Evolutionary conservation across 2,329 filamentous ascomycete species (phyloP).

Genomic region (Ophiostoma sp.): DNA sequence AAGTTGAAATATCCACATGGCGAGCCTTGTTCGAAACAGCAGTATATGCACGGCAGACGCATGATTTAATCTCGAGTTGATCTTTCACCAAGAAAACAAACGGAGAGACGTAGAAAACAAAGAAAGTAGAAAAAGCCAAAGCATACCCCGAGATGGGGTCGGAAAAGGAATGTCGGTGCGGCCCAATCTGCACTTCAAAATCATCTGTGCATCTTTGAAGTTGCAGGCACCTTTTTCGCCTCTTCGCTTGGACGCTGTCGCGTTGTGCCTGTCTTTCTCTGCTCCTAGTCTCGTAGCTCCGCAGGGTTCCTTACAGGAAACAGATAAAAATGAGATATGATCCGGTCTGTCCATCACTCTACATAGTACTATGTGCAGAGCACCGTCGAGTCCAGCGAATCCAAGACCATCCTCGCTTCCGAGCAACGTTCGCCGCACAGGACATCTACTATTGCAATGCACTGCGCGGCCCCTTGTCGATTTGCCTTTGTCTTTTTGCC

Average conservation of each 20-base stretch:
- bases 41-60: neutral
- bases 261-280: neutral
- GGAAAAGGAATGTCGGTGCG: conserved; percentile 24
- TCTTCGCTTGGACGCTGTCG: neutral
- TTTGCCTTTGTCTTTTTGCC: neutral
- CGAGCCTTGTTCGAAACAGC: neutral
- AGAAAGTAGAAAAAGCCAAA: neutral
- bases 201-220: conserved; percentile 17
- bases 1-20: neutral
- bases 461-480: neutral
- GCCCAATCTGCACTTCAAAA: conserved; percentile 25
- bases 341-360: neutral
- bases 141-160: conserved; percentile 8
- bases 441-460: neutral
- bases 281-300: neutral
- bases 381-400: no score
- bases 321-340: neutral
- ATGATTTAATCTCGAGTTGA: neutral
- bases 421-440: neutral
- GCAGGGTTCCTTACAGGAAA: neutral
- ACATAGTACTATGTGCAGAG: neutral
- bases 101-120: neutral
- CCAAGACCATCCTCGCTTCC: neutral
- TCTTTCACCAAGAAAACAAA: no score
- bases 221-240: neutral